Conservation (phyloP, 2,329 filamentous ascomycete species). For the Verruconis gallopava region DNA sequence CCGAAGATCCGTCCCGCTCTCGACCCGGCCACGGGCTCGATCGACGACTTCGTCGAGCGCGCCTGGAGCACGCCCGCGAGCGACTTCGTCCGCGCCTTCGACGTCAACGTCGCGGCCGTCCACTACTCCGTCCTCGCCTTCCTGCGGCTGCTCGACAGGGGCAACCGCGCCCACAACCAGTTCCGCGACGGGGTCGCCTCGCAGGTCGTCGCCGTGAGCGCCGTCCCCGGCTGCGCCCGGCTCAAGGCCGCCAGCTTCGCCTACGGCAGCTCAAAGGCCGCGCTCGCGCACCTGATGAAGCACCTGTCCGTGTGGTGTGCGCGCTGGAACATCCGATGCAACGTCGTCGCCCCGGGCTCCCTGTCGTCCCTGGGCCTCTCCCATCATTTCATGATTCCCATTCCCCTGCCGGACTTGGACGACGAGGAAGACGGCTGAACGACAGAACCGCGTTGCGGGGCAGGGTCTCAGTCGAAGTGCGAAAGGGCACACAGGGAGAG, state of each 20-base stretch:
- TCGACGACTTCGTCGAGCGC: conserved; percentile 6
- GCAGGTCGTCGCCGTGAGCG: conserved; percentile 7
- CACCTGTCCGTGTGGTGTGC: conserved; percentile 29
- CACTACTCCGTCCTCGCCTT: conserved; percentile 30
- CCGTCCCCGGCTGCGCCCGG: conserved; percentile 18
- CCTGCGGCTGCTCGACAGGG: conserved; percentile 27
- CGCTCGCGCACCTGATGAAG: conserved; percentile 31
- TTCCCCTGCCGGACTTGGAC: neutral
- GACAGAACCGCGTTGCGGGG: no score
- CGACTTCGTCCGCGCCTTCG: conserved; percentile 5
- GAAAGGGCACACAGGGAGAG: no score
- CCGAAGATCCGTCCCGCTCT: neutral
- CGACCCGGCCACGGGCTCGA: neutral
- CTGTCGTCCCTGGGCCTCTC: conserved; percentile 11
- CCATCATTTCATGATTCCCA: neutral
- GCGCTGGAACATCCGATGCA: conserved; percentile 33
- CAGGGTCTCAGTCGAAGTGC: no score
- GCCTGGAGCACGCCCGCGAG: conserved; percentile 7
- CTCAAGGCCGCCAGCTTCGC: conserved; percentile 24
- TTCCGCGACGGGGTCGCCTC: conserved; percentile 4
- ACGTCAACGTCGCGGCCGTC: conserved; percentile 25
- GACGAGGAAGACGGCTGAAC: neutral
- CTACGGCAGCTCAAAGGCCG: conserved; percentile 33
- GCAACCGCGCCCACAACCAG: conserved; percentile 17
- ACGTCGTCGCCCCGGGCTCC: conserved; percentile 34